Evolutionary conservation across 371 early-diverging fungal genomes (phyloP).

Genomic region (Syncephalis fuscata): DNA sequence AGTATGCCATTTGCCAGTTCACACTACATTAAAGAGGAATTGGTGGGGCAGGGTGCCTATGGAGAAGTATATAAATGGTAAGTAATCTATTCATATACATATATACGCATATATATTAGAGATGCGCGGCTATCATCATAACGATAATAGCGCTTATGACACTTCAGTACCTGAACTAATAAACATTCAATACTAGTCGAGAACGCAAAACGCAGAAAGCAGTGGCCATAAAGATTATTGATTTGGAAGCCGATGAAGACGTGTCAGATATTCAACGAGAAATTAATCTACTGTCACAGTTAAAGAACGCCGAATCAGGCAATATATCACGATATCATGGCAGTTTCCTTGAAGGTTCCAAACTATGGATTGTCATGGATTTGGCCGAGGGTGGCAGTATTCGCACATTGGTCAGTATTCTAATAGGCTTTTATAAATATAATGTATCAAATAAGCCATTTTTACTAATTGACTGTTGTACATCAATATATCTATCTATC

Average conservation of each 20-base stretch:
- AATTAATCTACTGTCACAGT: conserved; percentile 73
- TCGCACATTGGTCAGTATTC: conserved; percentile 61
- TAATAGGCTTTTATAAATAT: too few relatives aligned
- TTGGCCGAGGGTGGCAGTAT: conserved; percentile 92
- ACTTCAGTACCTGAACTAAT: too few relatives aligned
- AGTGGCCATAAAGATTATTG: conserved; percentile 91
- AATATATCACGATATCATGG: conserved; percentile 91
- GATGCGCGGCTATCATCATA: background rate
- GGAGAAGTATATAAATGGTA: conserved; percentile 48
- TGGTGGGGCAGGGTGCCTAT: conserved; percentile 42
- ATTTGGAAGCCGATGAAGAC: conserved; percentile 90
- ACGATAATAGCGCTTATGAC: background rate
- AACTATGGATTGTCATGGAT: conserved; percentile 97
- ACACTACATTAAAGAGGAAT: background rate
- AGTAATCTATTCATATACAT: background rate
- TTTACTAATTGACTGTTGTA: background rate
- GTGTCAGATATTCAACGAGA: conserved; percentile 93
- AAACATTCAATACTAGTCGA: background rate
- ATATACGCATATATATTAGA: background rate
- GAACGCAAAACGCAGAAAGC: conserved; percentile 44
- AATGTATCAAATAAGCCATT: conserved; percentile 9
- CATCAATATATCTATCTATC: background rate
- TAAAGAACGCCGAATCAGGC: conserved; percentile 62
- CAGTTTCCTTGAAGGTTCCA: conserved; percentile 74
- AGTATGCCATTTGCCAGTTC: background rate